Evolutionary conservation across 345 rosid genomes (phyloP).

Genomic region (Isatis tinctoria): DNA sequence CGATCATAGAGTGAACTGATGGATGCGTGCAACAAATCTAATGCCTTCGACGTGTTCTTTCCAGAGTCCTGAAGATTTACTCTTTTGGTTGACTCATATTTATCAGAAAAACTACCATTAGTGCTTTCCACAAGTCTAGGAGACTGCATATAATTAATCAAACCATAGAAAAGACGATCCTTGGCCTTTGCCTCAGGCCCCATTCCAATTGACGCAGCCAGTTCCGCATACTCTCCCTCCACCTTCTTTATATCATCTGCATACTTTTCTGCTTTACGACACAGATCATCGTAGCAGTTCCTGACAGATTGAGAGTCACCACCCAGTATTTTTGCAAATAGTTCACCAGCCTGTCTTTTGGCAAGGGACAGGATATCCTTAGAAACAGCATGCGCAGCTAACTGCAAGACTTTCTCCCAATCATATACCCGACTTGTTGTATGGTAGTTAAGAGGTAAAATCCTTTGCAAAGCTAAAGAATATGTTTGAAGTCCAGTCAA

Average conservation of each 20-base stretch:
- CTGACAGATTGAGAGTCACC: constrained; percentile 50
- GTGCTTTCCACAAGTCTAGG: constrained; percentile 48
- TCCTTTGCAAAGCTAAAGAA: constrained; percentile 73
- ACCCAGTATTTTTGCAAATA: constrained; percentile 45
- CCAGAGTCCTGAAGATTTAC: constrained; percentile 36
- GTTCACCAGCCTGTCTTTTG: constrained; percentile 73
- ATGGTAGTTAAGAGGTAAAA: constrained; percentile 75
- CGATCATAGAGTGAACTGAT: constrained; percentile 54
- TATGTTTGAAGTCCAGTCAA: constrained; percentile 58
- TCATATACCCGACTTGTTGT: constrained; percentile 67
- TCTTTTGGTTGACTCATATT: constrained; percentile 11
- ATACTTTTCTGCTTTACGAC: constrained; percentile 53
- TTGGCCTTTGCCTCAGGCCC: constrained; percentile 69
- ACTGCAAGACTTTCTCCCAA: constrained; percentile 77
- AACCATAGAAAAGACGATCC: constrained; percentile 67
- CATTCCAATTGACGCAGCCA: constrained; percentile 54
- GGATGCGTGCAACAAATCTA: constrained; percentile 50
- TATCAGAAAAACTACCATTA: constrained; percentile 40
- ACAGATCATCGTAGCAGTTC: constrained; percentile 51
- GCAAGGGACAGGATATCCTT: constrained; percentile 63
- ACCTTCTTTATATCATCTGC: constrained; percentile 54
- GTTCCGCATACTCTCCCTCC: constrained; percentile 59
- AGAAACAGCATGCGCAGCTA: constrained; percentile 65
- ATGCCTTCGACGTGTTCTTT: constrained; percentile 58
- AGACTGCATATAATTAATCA: constrained; percentile 66